Base-by-base conservation (phyloP, 2,329 filamentous ascomycete genomes). In the Thielaviopsis euricoi region DNA sequence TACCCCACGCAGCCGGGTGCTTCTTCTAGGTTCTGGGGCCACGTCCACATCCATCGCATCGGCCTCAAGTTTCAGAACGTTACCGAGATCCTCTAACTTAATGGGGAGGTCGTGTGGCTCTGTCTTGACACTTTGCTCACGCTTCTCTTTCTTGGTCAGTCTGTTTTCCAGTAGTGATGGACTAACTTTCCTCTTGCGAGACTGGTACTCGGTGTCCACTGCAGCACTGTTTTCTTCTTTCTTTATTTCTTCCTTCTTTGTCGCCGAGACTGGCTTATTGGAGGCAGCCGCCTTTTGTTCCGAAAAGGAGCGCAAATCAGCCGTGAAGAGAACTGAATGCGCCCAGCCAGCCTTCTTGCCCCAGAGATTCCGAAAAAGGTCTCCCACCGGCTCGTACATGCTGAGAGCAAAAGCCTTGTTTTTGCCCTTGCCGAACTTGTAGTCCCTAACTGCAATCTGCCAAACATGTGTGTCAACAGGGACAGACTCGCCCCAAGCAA, bases 381-480 rank as follows among this genome's bases (percentile, higher is more conserved):
- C 87, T 0, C 87, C 93, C 15, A 98, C 82, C 0, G 89, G 87
- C 67, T 93, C 85, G 66, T 98, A 97, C 62, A 88, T 90, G 48
- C 78, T 80, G 67, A 94, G 94, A 15, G 86, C 96, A 62, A 98
- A 76, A 52, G 88, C 91, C 66, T 89, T 91, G 61, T 71, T 86
- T 66, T 90, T 93, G 9, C 81, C 82, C 66, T 88, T 91, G 6
- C 88, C 87, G 65, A 98, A 95, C 60, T 85, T 89, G 72, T 98
- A 98, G 69, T 98, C 93, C 56, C 93, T 79, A 68, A 94, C 88
- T 0, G 93, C 94, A 66, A 98, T 97, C 73, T 97, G 90, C 91
- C 90, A 97, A 13, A 98, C 89, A 71, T 98, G 94, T 1, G 94
- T 98, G 69, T 98, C 93, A 33, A 98, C 87, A 0, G 93, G 93